Conservation (phyloP, 1,139 yeast species). For the Tardiomyces digboiensis region DNA sequence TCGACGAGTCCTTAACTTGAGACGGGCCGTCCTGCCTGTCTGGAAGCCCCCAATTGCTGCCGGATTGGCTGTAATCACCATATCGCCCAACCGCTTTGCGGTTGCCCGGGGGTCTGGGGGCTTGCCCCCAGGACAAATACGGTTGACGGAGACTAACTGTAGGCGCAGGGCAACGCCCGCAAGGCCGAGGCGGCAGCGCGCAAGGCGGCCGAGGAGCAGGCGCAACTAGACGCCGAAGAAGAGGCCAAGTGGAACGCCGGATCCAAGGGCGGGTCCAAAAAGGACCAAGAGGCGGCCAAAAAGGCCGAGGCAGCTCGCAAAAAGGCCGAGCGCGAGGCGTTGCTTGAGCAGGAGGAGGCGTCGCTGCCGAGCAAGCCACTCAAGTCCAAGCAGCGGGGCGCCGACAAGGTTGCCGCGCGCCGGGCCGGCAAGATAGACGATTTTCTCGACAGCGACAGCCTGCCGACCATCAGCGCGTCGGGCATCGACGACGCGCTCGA, state of each 20-base stretch:
- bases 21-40: too few species aligned
- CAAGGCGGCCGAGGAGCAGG: constrained; percentile 46
- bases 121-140: too few species aligned
- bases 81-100: too few species aligned
- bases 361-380: constrained; percentile 50
- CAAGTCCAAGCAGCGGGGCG: constrained; percentile 53
- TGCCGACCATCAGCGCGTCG: constrained; percentile 51
- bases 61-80: too few species aligned
- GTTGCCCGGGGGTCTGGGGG: too few species aligned
- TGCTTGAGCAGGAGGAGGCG: constrained; percentile 54
- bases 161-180: constrained; percentile 59
- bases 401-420: constrained; percentile 57
- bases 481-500: constrained; percentile 76
- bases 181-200: constrained; percentile 60
- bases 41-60: too few species aligned
- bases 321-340: constrained; percentile 34
- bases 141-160: constrained; percentile 11
- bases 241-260: constrained; percentile 66
- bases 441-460: constrained; percentile 36
- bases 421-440: constrained; percentile 40
- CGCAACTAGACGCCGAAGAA: constrained; percentile 43
- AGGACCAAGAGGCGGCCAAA: constrained; percentile 39
- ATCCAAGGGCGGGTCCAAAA: constrained; percentile 62
- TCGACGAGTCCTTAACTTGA: neutral
- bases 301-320: constrained; percentile 31